Evolutionary conservation across 768 basidiomycete species (phyloP).

Genomic region (Pleurotus sapidus): DNA sequence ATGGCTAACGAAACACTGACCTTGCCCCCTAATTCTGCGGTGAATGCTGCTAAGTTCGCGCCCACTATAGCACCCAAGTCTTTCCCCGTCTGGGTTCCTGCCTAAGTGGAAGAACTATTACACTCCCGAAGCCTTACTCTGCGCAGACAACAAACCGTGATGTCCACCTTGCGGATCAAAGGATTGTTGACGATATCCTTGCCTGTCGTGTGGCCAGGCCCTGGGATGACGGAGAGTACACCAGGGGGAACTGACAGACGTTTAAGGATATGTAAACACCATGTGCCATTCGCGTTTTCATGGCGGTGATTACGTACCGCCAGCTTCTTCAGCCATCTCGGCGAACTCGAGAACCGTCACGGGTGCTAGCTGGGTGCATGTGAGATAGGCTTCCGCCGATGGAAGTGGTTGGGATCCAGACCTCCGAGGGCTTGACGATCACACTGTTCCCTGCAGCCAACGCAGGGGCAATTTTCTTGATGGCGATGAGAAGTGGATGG

Average conservation of each 20-base stretch:
- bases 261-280: neutral
- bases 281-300: neutral
- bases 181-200: conserved; percentile 63
- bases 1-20: conserved; percentile 26
- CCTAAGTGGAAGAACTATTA: conserved; percentile 34
- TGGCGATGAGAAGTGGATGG: conserved; percentile 82
- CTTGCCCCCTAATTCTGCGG: conserved; percentile 88
- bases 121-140: neutral
- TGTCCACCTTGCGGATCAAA: conserved; percentile 74
- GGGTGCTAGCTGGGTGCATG: conserved; percentile 57
- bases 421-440: conserved; percentile 82
- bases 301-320: conserved; percentile 42
- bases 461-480: conserved; percentile 87
- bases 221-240: conserved; percentile 72
- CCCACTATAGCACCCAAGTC: conserved; percentile 72
- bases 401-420: conserved; percentile 17
- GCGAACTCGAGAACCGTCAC: conserved; percentile 79
- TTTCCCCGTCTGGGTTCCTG: conserved; percentile 78
- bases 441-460: conserved; percentile 84
- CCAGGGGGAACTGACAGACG: conserved; percentile 62
- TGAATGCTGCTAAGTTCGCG: conserved; percentile 67
- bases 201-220: conserved; percentile 64
- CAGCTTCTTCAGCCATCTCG: conserved; percentile 58
- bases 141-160: conserved; percentile 56
- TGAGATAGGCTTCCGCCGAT: neutral